Conservation (phyloP, 768 basidiomycete genomes). For the Tulasnella sp. region DNA sequence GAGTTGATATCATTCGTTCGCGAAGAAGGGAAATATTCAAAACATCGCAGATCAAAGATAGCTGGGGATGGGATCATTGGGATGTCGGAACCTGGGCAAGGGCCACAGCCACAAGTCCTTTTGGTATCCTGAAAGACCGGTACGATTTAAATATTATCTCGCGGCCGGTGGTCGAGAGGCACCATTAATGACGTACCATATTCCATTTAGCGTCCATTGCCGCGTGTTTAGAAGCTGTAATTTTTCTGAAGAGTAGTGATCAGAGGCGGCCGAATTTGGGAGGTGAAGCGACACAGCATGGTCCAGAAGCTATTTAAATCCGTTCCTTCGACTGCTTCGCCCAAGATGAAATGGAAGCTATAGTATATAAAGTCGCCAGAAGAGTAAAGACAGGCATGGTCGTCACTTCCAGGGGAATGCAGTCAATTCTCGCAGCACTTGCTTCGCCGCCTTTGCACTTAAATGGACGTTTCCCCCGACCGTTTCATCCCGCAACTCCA, state of each 20-base stretch:
- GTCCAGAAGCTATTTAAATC: no score
- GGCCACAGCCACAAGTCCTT: conserved; percentile 25
- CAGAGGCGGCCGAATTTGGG: no score
- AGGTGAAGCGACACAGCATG: no score
- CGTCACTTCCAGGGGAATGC: no score
- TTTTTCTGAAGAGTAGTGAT: background rate
- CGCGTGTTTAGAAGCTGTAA: conserved; percentile 46
- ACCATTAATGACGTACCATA: background rate
- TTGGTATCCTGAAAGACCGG: conserved; percentile 41
- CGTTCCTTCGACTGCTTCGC: no score
- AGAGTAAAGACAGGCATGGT: no score
- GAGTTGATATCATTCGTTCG: background rate
- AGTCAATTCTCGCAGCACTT: no score
- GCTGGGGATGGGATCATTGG: conserved; percentile 63
- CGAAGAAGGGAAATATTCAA: background rate
- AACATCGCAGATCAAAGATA: conserved; percentile 48
- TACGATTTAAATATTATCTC: conserved; percentile 34
- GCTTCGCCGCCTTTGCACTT: no score
- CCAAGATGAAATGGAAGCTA: no score
- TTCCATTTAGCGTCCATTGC: conserved; percentile 40
- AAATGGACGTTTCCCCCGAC: no score
- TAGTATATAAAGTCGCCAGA: no score
- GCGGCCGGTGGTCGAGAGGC: background rate
- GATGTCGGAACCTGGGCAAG: conserved; percentile 43
- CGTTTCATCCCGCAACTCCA: no score